A percentile compares a stretch with the other conserved stretches of the same genome.
These are phyloP conservation scores for Elsinoe ampelina DNA, from an alignment of 2,329 filamentous ascomycete species.

Conservation along the genomic window DNA sequence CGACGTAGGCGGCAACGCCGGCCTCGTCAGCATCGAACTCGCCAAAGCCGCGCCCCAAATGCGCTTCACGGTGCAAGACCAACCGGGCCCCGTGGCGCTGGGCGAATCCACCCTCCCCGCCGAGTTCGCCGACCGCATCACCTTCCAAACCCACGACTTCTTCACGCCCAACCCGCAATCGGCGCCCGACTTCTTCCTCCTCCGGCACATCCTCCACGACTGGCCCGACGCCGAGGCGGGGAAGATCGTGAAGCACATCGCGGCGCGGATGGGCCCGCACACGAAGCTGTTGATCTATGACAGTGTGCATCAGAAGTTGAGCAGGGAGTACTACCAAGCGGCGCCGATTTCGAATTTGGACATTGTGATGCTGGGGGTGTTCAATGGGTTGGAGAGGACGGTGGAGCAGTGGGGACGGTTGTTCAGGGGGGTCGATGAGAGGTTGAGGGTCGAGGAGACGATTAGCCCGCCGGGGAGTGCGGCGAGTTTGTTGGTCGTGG, in stretches of 20 bases:
- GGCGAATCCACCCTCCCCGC: constrained; percentile 15
- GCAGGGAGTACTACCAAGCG: constrained; percentile 2
- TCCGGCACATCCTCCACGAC: constrained; percentile 23
- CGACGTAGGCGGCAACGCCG: constrained; percentile 21
- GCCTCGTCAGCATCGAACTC: constrained; percentile 11
- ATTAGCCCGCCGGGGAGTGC: constrained; percentile 1
- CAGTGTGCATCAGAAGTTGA: constrained; percentile 7
- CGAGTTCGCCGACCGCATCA: constrained; percentile 14
- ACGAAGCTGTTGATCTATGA: constrained; percentile 12
- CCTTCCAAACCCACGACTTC: constrained; percentile 21
- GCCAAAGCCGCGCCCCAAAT: constrained; percentile 22
- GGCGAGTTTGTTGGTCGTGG: not conserved
- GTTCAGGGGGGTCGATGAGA: not conserved
- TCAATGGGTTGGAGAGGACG: constrained; percentile 8
- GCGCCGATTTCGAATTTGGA: constrained; percentile 2
- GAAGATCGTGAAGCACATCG: constrained; percentile 2
- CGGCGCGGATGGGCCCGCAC: not conserved
- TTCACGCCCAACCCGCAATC: constrained; percentile 22
- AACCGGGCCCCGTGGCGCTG: constrained; percentile 21
- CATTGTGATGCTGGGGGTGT: constrained; percentile 6
- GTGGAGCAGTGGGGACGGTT: constrained; percentile 3
- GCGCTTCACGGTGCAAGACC: constrained; percentile 38
- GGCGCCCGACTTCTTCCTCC: constrained; percentile 26
- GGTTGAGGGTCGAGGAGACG: not conserved
- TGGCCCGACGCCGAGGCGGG: constrained; percentile 20